A percentile compares a stretch with the other conserved stretches of the same genome.
Evolutionary conservation across 352 stramenopile species (phyloP).

Genomic region (Pythium rhizo-oryzae): DNA sequence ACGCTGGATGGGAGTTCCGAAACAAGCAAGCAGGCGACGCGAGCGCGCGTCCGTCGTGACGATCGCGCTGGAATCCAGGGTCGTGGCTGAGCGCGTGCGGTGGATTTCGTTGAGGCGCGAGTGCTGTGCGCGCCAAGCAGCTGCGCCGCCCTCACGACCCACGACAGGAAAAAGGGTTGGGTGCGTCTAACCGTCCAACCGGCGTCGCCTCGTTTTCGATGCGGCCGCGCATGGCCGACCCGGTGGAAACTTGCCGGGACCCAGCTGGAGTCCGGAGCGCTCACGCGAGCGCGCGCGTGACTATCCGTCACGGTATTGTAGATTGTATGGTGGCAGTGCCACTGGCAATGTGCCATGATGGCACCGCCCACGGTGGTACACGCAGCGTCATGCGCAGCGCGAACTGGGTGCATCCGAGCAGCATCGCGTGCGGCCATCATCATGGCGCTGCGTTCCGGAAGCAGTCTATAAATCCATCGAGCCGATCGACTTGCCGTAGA

Average conservation of each 20-base stretch:
- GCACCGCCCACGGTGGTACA: neutral
- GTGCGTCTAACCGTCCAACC: neutral
- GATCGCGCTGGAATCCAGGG: too few species aligned
- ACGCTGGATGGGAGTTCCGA: neutral
- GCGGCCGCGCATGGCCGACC: neutral
- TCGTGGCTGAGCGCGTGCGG: too few species aligned
- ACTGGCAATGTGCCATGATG: too few species aligned
- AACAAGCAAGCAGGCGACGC: too few species aligned
- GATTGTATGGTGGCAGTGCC: too few species aligned
- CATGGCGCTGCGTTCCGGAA: neutral
- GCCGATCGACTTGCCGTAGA: neutral
- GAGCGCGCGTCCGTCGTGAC: too few species aligned
- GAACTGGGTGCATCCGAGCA: too few species aligned
- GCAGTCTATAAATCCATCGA: neutral
- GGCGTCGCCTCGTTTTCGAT: conserved; percentile 4
- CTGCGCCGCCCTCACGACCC: neutral
- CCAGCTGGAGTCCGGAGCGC: conserved; percentile 18
- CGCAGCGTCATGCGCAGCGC: too few species aligned
- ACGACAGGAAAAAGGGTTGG: neutral
- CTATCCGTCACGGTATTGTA: too few species aligned
- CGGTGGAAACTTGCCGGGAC: conserved; percentile 1
- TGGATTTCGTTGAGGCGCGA: neutral
- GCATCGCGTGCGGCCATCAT: neutral
- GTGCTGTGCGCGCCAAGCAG: neutral
- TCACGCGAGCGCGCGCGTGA: conserved; percentile 4